A percentile compares a stretch with the other conserved stretches of the same genome.
phyloP scores from a whole-genome alignment of 257 asterid genomes.

The Lantana camara region DNA sequence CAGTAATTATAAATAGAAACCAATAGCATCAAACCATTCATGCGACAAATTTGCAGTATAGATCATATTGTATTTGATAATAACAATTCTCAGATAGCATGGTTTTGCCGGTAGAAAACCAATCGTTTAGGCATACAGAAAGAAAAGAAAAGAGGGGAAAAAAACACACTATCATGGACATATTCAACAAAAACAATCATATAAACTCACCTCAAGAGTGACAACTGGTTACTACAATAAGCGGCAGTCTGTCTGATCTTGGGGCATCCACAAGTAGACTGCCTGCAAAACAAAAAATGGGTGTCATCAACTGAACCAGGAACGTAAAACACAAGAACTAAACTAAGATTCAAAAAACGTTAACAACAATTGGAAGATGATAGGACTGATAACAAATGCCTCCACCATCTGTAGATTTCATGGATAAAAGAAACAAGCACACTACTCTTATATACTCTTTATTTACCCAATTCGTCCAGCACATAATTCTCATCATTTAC shows the following conservation, averaged over 20 bases:
- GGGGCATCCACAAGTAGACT: not conserved
- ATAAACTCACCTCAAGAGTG: constrained; percentile 28
- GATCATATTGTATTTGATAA: not conserved
- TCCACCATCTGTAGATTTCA: not conserved
- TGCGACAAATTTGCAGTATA: not conserved
- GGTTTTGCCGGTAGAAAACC: not conserved
- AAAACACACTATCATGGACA: not conserved
- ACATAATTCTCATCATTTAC: constrained; percentile 26
- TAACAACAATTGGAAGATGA: not conserved
- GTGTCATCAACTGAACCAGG: constrained; percentile 15
- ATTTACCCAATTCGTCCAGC: not conserved
- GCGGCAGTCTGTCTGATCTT: constrained; percentile 6
- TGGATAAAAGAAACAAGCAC: not conserved
- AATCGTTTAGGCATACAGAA: not conserved
- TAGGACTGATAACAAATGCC: not conserved
- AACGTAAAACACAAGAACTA: constrained; percentile 10
- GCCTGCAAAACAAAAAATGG: constrained; percentile 18
- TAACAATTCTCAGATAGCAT: not conserved
- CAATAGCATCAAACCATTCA: not conserved
- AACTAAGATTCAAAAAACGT: constrained; percentile 1
- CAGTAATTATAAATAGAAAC: not conserved
- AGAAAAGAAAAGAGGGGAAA: too few species aligned
- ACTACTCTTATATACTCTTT: not conserved
- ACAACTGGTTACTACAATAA: not conserved
- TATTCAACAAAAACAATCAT: not conserved